Evolutionary conservation across 106 monocot genomes (phyloP).

Genomic region (Amphibolis antarctica): DNA sequence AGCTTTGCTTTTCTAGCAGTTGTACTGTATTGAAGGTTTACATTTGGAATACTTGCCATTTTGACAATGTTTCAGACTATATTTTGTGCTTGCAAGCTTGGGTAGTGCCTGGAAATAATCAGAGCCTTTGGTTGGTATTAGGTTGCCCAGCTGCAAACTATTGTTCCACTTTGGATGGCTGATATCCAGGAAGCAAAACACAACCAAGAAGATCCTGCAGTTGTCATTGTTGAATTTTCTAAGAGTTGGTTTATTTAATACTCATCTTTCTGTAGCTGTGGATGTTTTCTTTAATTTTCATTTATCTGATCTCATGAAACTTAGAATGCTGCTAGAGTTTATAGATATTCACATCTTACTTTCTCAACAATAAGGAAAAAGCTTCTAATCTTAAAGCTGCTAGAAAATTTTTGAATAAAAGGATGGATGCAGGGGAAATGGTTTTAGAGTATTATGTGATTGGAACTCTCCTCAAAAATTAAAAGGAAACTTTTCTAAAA

Average conservation of each 20-base stretch:
- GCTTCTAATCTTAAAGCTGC: too few relatives aligned
- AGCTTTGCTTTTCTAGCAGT: neutral
- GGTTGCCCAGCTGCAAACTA: slow-evolving; percentile 42
- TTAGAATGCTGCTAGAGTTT: too few relatives aligned
- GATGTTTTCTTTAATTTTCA: neutral
- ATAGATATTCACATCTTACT: too few relatives aligned
- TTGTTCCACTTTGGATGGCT: slow-evolving; percentile 56
- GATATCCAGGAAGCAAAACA: slow-evolving; percentile 53
- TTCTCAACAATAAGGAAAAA: too few relatives aligned
- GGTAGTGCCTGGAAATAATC: neutral
- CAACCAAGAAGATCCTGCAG: slow-evolving; percentile 47
- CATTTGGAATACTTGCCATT: too few relatives aligned
- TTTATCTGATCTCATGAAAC: neutral
- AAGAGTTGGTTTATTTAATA: slow-evolving; percentile 31
- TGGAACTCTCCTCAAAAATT: too few relatives aligned
- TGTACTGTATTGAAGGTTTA: neutral
- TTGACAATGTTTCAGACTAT: neutral
- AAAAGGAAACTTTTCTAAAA: too few relatives aligned
- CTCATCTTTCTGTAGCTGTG: neutral
- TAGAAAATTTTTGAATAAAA: too few relatives aligned
- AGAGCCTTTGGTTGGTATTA: slow-evolving; percentile 4
- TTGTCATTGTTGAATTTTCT: slow-evolving; percentile 50
- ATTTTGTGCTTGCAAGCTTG: neutral
- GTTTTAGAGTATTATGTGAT: too few relatives aligned
- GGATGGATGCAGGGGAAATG: too few relatives aligned